Percentiles rank a stretch among this genome's conserved stretches.
Evolutionary conservation across 2,329 filamentous ascomycete genomes (phyloP).

Genomic region (Triangularia verruculosa): DNA sequence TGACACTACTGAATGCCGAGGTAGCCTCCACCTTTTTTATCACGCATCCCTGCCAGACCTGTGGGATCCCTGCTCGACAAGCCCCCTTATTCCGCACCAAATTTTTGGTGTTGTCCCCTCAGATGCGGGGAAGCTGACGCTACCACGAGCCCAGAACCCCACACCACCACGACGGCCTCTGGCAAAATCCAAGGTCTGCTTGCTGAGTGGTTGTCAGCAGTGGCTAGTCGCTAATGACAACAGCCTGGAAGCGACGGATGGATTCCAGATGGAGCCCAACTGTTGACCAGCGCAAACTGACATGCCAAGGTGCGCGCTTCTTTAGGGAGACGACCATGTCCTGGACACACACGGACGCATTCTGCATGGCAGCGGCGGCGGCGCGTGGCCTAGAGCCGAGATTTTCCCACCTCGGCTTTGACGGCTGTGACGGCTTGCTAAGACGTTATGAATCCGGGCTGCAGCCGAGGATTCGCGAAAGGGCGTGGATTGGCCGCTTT

Average conservation of each 20-base stretch:
- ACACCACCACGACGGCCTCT: not conserved
- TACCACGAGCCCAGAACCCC: not conserved
- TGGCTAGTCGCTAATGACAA: not conserved
- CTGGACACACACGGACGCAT: not conserved
- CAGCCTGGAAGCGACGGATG: not conserved
- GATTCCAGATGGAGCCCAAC: not conserved
- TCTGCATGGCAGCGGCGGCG: not conserved
- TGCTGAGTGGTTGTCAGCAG: not conserved
- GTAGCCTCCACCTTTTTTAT: slow-evolving; percentile 2
- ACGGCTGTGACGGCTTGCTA: slow-evolving; percentile 12
- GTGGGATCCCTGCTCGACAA: not conserved
- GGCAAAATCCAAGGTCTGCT: not conserved
- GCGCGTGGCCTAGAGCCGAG: slow-evolving; percentile 5
- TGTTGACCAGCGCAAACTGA: not conserved
- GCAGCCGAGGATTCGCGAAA: slow-evolving; percentile 14
- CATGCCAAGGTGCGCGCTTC: not conserved
- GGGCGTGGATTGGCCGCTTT: slow-evolving; percentile 5
- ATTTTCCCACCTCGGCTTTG: slow-evolving; percentile 8
- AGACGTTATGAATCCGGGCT: slow-evolving; percentile 12
- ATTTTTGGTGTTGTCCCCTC: not conserved
- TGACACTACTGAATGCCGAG: slow-evolving; percentile 15
- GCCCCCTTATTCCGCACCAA: not conserved
- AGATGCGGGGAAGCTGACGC: slow-evolving; percentile 8
- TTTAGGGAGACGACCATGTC: not conserved
- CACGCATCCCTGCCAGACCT: not conserved